Conservation (phyloP, 257 asterid species). For the Solanum rostratum region DNA sequence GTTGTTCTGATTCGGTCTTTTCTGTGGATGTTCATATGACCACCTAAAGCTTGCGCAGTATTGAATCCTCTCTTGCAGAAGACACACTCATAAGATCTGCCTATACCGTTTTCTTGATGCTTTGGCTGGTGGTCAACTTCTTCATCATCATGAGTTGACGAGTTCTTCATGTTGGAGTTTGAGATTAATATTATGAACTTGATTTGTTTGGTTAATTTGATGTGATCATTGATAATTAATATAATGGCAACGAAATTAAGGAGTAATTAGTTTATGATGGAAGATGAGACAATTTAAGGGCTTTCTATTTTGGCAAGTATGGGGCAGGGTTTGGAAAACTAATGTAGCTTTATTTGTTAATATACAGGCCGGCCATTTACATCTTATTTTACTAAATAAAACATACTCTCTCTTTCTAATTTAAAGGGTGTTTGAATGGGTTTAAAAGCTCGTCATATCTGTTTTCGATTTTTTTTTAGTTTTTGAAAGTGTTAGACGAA, state of each 20-base stretch:
- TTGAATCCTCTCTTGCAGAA: constrained; percentile 80
- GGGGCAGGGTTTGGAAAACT: neutral
- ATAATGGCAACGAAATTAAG: neutral
- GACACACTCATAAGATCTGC: constrained; percentile 64
- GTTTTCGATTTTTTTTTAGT: too few species aligned
- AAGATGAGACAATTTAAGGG: neutral
- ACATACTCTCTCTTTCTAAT: too few species aligned
- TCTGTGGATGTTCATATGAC: constrained; percentile 81
- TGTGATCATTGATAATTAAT: neutral
- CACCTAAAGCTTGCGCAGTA: constrained; percentile 84
- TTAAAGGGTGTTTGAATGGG: too few species aligned
- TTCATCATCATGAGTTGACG: constrained; percentile 4
- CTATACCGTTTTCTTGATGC: constrained; percentile 28
- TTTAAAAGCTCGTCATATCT: too few species aligned
- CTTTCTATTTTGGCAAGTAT: neutral
- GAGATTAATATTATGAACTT: too few species aligned
- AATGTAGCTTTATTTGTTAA: neutral
- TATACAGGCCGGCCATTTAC: neutral
- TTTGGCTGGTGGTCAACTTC: constrained; percentile 1
- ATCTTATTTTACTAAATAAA: neutral
- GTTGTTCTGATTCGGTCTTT: constrained; percentile 33
- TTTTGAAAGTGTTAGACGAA: too few species aligned
- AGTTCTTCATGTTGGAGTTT: neutral
- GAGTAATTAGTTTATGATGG: neutral
- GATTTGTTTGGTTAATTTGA: neutral